Evolutionary conservation across 441 rosid genomes (phyloP), one percentile per base, ranked within the genome.

Genomic region (Biscutella auriculata): DNA sequence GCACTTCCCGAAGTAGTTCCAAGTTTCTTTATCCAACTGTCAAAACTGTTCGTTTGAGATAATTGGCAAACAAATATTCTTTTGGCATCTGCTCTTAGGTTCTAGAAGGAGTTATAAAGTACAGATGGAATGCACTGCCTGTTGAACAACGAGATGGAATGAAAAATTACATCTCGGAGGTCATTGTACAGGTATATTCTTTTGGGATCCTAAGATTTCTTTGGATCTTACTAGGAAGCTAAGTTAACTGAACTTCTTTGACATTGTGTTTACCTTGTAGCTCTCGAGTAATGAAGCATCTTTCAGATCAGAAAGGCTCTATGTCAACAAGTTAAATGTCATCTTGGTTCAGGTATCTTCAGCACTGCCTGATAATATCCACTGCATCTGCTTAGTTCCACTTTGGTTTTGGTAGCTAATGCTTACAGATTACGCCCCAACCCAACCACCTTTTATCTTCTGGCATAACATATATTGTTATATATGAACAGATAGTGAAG

Each of bases 91-190:
- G 16, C 73, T 17, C 66, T 23, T 76, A 95, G 99, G 98, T 95
- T 53, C 82, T 95, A 57, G 99, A 95, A 80, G 92, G 97, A 57
- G 99, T 95, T 52, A 95, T 95, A 27, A 95, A 91, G 80, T 95
- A 95, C 61, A 82, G 98, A 63, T 95, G 99, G 99, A 95, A 95
- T 71, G 99, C 96, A 5, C 79, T 95, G 70, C 99, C 99, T 15
- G 93, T 73, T 62, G 95, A 84, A 67, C 99, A 95, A 66, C 82
- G 99, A 43, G 99, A 95, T 79, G 98, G 99, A 51, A 95, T 95
- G 99, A 95, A 86, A 79, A 95, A 95, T 69, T 91, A 95, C 66
- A 95, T 95, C 62, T 95, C 98, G 29, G 99, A 91, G 79, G 93
- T 95, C 63, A 95, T 95, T 61, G 99, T 91, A 37, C 99, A 88